Conservation (phyloP, 2,329 filamentous ascomycete species). For the Beauveria rudraprayagi region DNA sequence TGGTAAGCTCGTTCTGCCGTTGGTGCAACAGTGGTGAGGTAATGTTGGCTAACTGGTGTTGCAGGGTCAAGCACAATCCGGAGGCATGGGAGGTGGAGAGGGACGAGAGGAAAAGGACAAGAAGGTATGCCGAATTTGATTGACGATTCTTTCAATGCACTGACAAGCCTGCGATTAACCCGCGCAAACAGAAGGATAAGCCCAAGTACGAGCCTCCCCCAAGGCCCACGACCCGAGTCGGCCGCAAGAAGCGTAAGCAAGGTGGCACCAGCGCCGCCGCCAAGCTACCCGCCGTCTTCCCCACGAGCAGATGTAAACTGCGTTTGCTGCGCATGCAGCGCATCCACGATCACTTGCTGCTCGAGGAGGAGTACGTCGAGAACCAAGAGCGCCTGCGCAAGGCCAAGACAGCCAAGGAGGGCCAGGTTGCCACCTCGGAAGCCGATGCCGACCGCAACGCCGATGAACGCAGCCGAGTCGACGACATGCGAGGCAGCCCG, state of each 20-base stretch:
- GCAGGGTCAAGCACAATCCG: slow-evolving; percentile 79
- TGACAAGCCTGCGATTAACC: slow-evolving; percentile 15
- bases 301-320: slow-evolving; percentile 94
- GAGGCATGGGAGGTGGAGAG: slow-evolving; percentile 66
- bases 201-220: slow-evolving; percentile 99
- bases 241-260: slow-evolving; percentile 96
- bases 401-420: slow-evolving; percentile 73
- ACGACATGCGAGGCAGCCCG: slow-evolving; percentile 96
- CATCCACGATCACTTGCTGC: slow-evolving; percentile 91
- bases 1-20: slow-evolving; percentile 23
- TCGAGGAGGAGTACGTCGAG: slow-evolving; percentile 98
- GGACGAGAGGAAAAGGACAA: slow-evolving; percentile 84
- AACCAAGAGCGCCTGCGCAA: slow-evolving; percentile 96
- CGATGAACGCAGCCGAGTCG: slow-evolving; percentile 87
- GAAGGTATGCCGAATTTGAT: slow-evolving; percentile 54
- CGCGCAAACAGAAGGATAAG: slow-evolving; percentile 77
- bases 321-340: slow-evolving; percentile 96
- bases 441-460: slow-evolving; percentile 74
- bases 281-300: slow-evolving; percentile 89
- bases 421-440: slow-evolving; percentile 60
- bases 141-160: not conserved
- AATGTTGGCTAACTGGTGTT: slow-evolving; percentile 11
- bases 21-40: not conserved
- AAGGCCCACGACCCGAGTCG: slow-evolving; percentile 91
- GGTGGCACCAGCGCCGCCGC: slow-evolving; percentile 89